Evolutionary conservation across 2,329 filamentous ascomycete species (phyloP), one percentile per base, ranked within the genome.

Genomic region (Cordyceps fumosorosea): DNA sequence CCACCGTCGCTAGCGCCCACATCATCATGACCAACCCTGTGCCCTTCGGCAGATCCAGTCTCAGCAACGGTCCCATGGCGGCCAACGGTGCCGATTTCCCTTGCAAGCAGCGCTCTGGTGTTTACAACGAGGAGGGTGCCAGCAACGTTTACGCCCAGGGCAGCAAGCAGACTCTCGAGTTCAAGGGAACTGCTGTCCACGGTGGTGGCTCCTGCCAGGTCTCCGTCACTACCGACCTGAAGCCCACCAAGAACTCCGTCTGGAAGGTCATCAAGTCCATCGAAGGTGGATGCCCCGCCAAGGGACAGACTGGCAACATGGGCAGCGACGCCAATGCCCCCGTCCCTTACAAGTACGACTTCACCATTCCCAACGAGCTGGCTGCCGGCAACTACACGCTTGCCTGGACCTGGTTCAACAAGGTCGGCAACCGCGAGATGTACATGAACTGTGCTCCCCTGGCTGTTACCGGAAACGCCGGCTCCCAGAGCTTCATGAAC

Each of bases 361-460:
- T 88, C 76, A 83, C 77, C 0, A 85, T 97, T 6, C 93, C 93
- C 0, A 73, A 81, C 0, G 84, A 87, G 24, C 81, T 97, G 53
- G 84, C 87, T 10, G 78, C 87, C 1, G 95, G 93, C 4, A 83
- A 92, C 47, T 93, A 89, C 29, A 90, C 87, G 0, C 80, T 98
- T 5, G 91, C 91, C 0, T 98, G 93, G 92, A 91, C 91, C 0
- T 98, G 95, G 95, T 86, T 96, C 76, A 98, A 98, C 80, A 89
- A 89, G 64, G 71, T 96, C 11, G 95, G 95, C 3, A 96, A 96
- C 78, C 88, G 93, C 1, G 95, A 98, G 73, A 91, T 96, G 82
- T 97, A 98, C 81, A 96, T 96, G 92, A 96, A 96, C 82, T 99
- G 93, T 68, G 91, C 89, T 0, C 85, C 90, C 0, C 74, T 96